Conservation (phyloP, 1,139 yeast genomes). For the Wickerhamomyces sp. region DNA sequence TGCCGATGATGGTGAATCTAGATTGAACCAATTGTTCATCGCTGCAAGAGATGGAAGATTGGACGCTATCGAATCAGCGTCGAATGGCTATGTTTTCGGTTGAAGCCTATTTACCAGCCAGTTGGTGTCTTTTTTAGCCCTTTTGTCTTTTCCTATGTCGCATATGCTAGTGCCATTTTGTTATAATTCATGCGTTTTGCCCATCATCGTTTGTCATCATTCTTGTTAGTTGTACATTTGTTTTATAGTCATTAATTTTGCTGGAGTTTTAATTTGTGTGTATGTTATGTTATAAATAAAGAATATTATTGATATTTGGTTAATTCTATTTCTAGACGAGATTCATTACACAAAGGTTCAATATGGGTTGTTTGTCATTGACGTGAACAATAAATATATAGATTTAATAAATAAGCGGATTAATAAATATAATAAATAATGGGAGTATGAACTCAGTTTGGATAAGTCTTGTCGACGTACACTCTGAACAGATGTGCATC, state of each 20-base stretch:
- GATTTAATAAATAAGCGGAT: neutral
- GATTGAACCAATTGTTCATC: constrained; percentile 41
- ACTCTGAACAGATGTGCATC: constrained; percentile 17
- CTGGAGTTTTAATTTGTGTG: too few species aligned
- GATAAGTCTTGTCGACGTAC: constrained; percentile 18
- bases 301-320: too few species aligned
- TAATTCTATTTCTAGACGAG: neutral
- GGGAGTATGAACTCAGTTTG: neutral
- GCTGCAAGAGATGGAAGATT: constrained; percentile 45
- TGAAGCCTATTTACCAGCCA: too few species aligned
- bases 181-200: neutral
- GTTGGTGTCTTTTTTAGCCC: neutral
- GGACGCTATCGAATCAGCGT: constrained; percentile 40
- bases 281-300: too few species aligned
- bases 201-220: neutral
- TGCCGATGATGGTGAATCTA: constrained; percentile 22
- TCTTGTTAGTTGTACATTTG: neutral
- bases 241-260: neutral
- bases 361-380: too few species aligned
- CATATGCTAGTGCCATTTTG: neutral
- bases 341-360: neutral
- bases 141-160: neutral
- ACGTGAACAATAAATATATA: constrained; percentile 1
- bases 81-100: constrained; percentile 31
- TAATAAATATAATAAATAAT: neutral